Base-by-base conservation (phyloP, 345 rosid species). In the Chamaenerion angustifolium region DNA sequence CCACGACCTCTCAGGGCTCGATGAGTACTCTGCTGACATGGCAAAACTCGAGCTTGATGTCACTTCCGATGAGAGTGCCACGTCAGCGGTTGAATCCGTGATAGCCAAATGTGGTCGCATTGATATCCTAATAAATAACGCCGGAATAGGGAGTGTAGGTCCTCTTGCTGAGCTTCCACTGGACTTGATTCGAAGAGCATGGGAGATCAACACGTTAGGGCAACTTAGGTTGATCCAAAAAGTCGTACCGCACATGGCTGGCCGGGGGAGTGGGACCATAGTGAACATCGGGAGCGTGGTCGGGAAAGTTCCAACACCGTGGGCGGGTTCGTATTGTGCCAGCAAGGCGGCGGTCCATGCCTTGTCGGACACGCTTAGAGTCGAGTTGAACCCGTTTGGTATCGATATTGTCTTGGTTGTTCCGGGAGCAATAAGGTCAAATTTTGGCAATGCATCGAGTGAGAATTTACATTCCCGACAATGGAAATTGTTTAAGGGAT, bases 271-370 rank as follows among this genome's bases (percentile, higher is more conserved):
- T 8, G 90, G 90, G 37, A 55, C 56, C 11, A 72, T 78, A 54
- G 83, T 76, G 21, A 78, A 82, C 43, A 49, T 76, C 31, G 85
- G 79, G 31, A 82, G 79, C 31, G 79, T 82, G 5, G 83, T 67
- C 1, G 85, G 85, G 42, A 62, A 14, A 19, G 82, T 65, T 4
- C 66, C 85, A 11, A 74, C 81, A 1, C 89, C 89, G 23, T 76
- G 82, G 81, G 79, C 75, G 11, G 85, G 90, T 40, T 76, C 90
- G 0, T 78, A 82, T 44, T 74, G 85, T 40, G 65, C 79, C 16
- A 76, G 79, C 65, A 74, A 82, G 60, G 85, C 90, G 3, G 71
- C 76, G 0, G 76, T 68, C n/a, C 83, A 74, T 35, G 79, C 83
- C 48, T 62, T 78, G 58, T 68, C 90, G 2, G 17, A 74, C 19